Base-by-base conservation (phyloP, 2,329 filamentous ascomycete species). In the Calonectria honghensis region DNA sequence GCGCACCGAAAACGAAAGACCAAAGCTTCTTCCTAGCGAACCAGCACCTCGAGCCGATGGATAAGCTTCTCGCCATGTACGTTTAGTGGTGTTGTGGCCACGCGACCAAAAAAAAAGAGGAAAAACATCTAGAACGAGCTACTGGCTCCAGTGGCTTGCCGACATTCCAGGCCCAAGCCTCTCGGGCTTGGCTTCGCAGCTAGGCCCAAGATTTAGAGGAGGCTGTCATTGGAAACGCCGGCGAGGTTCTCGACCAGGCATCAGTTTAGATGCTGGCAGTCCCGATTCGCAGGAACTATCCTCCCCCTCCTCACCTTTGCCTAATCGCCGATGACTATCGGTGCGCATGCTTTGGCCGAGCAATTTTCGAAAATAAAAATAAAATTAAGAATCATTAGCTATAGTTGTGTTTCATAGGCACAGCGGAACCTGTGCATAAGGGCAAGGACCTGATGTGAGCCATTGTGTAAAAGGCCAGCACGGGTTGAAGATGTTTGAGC, bases 61-160 rank as follows among this genome's bases (percentile, higher is more conserved):
- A 63, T 39, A 63, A 37, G 24, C 35, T 63, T 63, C 35, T 63
- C 4, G 37, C 57, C 24, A 63, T 63, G 35, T 63, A 24, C 57
- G 57, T 63, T 63, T 16, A 29, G 37, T 63, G 35, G 11, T 18
- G 11, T 18, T 14, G 24, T 31, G 37, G 35, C 14, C 57, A 63
- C 57, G 57, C 57, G 57, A 41, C 35, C 57, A 61, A 20, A 29
- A n/a, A 48, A 48, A 48, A 35, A 35, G 32, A 35, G 11, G 20
- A 45, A n/a, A 4, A 41, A 18, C 37, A 63, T 27, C 57, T 41
- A 41, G 57, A 63, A 63, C 57, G 16, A 41, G 35, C 27, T 41
- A 18, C 39, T 27, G 4, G 4, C 57, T 41, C 24, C 32, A 4
- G 37, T 16, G 11, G n/a, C 11, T 63, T 35, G 6, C 37, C 37